phyloP scores from a whole-genome alignment of 1,139 yeast genomes.

The Candida dubliniensis region DNA sequence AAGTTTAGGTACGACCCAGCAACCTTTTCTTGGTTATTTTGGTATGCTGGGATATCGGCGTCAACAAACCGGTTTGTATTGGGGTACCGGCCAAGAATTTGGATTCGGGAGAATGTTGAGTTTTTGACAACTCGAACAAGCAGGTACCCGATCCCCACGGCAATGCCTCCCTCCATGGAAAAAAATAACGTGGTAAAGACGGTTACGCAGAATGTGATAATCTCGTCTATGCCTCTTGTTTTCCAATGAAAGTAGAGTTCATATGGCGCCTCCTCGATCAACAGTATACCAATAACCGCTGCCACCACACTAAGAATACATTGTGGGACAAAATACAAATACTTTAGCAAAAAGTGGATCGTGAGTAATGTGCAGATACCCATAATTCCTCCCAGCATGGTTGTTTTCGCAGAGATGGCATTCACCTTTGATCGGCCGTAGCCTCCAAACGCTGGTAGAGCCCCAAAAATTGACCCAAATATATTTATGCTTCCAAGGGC shows the following conservation, averaged over 20 bases:
- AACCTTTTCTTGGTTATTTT: conserved; percentile 1
- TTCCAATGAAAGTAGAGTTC: conserved; percentile 74
- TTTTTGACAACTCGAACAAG: conserved; percentile 78
- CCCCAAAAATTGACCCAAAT: conserved; percentile 67
- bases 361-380: conserved; percentile 71
- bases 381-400: conserved; percentile 79
- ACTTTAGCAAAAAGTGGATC: conserved; percentile 58
- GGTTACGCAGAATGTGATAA: conserved; percentile 72
- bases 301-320: conserved; percentile 83
- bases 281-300: conserved; percentile 72
- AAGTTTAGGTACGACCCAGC: conserved; percentile 21
- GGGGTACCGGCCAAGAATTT: conserved; percentile 80
- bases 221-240: conserved; percentile 75
- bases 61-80: conserved; percentile 75
- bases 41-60: conserved; percentile 56
- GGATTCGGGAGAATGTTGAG: conserved; percentile 85
- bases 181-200: conserved; percentile 71
- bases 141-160: conserved; percentile 80
- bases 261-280: conserved; percentile 84
- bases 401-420: conserved; percentile 81
- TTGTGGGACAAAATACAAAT: conserved; percentile 72
- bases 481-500: conserved; percentile 83
- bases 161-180: conserved; percentile 88
- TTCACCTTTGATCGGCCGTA: conserved; percentile 92
- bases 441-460: conserved; percentile 93